Evolutionary conservation across 169 alveolate species (phyloP).

Genomic region (Plasmodium vinckei): DNA sequence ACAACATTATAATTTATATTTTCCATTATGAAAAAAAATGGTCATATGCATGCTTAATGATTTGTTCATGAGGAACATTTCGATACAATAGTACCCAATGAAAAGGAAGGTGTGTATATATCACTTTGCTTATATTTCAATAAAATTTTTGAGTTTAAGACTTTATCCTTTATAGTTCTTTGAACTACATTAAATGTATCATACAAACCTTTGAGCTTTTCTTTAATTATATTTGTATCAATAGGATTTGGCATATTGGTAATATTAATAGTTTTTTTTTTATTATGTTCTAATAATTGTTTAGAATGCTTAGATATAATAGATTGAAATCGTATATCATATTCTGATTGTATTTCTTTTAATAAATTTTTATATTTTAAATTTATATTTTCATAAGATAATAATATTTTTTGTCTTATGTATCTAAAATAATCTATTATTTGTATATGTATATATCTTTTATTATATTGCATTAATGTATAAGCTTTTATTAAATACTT

Average conservation of each 20-base stretch:
- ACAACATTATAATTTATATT: not conserved
- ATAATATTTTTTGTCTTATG: slow-evolving; percentile 42
- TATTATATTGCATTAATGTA: slow-evolving; percentile 73
- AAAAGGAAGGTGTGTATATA: slow-evolving; percentile 54
- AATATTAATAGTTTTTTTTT: slow-evolving; percentile 17
- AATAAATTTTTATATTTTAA: slow-evolving; percentile 32
- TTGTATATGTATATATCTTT: slow-evolving; percentile 66
- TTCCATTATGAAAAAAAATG: not conserved
- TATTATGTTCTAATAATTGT: slow-evolving; percentile 10
- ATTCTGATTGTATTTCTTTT: slow-evolving; percentile 37
- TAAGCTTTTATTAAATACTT: slow-evolving; percentile 69
- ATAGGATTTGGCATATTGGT: slow-evolving; percentile 30
- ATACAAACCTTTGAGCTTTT: slow-evolving; percentile 24
- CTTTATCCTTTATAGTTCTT: slow-evolving; percentile 61
- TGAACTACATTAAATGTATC: slow-evolving; percentile 73
- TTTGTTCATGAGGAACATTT: slow-evolving; percentile 8
- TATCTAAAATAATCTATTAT: slow-evolving; percentile 68
- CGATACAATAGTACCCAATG: slow-evolving; percentile 61
- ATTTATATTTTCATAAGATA: slow-evolving; percentile 34
- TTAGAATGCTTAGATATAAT: slow-evolving; percentile 28
- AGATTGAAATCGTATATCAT: slow-evolving; percentile 25
- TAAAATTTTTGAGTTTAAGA: slow-evolving; percentile 34
- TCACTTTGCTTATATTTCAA: slow-evolving; percentile 64
- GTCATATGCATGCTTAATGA: not conserved
- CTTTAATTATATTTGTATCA: slow-evolving; percentile 25